Evolutionary conservation across 805 yeast genomes (phyloP).

Genomic region (Naumovozyma dairenensis): DNA sequence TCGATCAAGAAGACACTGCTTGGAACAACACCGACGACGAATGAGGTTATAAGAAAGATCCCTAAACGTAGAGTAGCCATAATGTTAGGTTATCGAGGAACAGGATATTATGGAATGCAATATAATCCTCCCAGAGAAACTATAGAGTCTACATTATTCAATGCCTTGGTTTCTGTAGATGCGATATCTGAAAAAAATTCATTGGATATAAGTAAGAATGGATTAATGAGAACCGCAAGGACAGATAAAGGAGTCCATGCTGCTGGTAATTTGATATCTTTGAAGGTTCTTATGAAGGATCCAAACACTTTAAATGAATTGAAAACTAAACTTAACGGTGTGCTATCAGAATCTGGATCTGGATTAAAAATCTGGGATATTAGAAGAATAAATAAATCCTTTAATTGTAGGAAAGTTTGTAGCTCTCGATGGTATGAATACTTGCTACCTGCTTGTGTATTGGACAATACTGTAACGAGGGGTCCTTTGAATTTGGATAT

Average conservation of each 20-base stretch:
- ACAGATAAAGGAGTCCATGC: constrained; percentile 97
- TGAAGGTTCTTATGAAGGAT: constrained; percentile 72
- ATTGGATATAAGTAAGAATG: constrained; percentile 76
- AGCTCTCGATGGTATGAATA: constrained; percentile 87
- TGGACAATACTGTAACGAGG: constrained; percentile 21
- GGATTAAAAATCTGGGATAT: constrained; percentile 87
- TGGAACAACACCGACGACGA: constrained; percentile 61
- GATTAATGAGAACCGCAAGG: constrained; percentile 80
- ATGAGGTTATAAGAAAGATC: no score
- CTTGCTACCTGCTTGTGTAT: constrained; percentile 76
- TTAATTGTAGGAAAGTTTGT: constrained; percentile 89
- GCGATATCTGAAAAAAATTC: constrained; percentile 82
- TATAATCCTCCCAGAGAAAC: constrained; percentile 49
- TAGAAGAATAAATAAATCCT: constrained; percentile 73
- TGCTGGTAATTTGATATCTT: constrained; percentile 83
- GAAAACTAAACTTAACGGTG: constrained; percentile 56
- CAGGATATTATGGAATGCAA: constrained; percentile 96
- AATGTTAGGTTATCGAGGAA: constrained; percentile 88
- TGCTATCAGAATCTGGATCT: constrained; percentile 60
- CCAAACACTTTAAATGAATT: constrained; percentile 36
- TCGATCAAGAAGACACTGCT: background rate
- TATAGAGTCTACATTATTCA: constrained; percentile 50
- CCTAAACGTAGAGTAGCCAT: constrained; percentile 87
- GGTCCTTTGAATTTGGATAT: background rate
- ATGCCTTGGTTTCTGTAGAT: constrained; percentile 77